phyloP scores from a whole-genome alignment of 2,329 filamentous ascomycete species.

The Fulvia fulva region DNA sequence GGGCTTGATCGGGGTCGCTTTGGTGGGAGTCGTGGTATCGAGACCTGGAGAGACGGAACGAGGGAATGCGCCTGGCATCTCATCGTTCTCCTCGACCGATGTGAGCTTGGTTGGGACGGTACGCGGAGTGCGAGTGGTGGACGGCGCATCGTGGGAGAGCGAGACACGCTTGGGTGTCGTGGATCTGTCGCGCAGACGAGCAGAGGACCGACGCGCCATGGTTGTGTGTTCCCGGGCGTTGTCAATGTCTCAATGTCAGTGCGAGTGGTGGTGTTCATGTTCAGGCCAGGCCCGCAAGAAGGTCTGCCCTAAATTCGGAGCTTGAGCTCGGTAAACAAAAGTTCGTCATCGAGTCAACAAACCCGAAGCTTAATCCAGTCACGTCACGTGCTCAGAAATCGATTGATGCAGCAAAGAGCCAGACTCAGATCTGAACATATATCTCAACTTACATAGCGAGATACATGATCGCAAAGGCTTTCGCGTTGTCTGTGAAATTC shows the following conservation, averaged over 20 bases:
- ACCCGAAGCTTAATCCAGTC: background rate
- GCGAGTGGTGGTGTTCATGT: background rate
- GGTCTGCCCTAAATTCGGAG: background rate
- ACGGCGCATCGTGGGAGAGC: conserved; percentile 31
- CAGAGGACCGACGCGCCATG: conserved; percentile 35
- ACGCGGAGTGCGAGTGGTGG: conserved; percentile 25
- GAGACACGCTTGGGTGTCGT: conserved; percentile 34
- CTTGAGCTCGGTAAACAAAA: background rate
- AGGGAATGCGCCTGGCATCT: conserved; percentile 37
- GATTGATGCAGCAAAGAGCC: too few species aligned
- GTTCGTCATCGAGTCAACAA: background rate
- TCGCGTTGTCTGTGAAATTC: background rate
- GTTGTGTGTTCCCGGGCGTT: background rate
- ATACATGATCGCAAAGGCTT: too few species aligned
- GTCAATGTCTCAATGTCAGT: background rate
- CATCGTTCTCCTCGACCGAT: conserved; percentile 44
- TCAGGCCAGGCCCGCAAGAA: background rate
- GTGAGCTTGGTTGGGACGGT: conserved; percentile 39
- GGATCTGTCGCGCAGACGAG: conserved; percentile 31
- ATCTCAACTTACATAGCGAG: too few species aligned
- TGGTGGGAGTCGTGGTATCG: conserved; percentile 53
- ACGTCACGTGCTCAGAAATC: background rate
- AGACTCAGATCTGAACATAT: too few species aligned
- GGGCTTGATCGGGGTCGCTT: conserved; percentile 64
- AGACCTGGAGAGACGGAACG: conserved; percentile 28